Evolutionary conservation across 768 basidiomycete species (phyloP), one percentile per base, ranked within the genome.

Genomic region (Leccinum incarnatum): DNA sequence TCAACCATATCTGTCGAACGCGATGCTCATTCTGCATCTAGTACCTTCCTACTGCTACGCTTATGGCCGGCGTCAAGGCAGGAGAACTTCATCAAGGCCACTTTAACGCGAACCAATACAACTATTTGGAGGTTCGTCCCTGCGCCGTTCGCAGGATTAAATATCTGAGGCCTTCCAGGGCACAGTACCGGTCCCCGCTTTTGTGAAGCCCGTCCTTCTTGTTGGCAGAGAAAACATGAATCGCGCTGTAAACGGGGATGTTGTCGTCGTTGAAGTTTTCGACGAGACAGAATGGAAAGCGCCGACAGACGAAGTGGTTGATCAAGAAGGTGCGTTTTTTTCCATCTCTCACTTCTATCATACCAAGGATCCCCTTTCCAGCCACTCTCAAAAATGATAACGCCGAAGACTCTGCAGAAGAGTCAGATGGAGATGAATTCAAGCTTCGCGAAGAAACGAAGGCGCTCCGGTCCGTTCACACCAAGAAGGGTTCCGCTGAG

Each of bases 141-240:
- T 54, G 45, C 15, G 5, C 10, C 12, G 0, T 23, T 25, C 11
- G 0, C 21, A 17, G 32, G 15, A 23, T 23, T 46, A 5, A 10
- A 12, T 19, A 3, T 1, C 15, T 45, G n/a, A 29, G 19, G n/a
- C 27, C 52, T 27, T 27, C 1, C 64, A 93, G 89, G 96, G 95
- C 7, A 90, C 81, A 50, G 94, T 97, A 17, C 79, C 84, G 4
- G 87, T 90, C 0, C 84, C 87, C 1, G 82, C 80, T 0, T 89
- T 90, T 65, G 76, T 78, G 30, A 93, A 91, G 68, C 87, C 92
- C 0, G 79, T 98, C 9, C 79, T 98, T 2, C 78, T 99, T 5
- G 81, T 92, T 30, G 95, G 95, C 0, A 81, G 95, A 29, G 89
- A 95, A 72, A 87, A 93, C 61, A 97, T 98, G 91, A 99, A 99